Evolutionary conservation across 2,329 filamentous ascomycete genomes (phyloP), one percentile per base, ranked within the genome.

Genomic region (Epichloe glyceriae): DNA sequence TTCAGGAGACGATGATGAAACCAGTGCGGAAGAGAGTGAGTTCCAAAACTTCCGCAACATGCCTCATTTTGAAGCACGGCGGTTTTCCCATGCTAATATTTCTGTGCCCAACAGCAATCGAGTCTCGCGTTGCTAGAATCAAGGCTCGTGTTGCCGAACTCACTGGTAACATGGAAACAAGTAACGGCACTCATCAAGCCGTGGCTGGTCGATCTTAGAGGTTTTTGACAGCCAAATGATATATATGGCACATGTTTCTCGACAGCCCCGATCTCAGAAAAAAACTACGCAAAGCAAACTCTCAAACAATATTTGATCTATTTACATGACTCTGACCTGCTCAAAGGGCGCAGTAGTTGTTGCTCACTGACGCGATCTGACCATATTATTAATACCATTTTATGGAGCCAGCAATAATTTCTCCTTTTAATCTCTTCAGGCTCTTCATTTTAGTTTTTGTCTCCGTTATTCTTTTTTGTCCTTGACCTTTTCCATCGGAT

Each of bases 61-160:
- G 17, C 2, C 19, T 5, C 17, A 4, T 6, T 22, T 33, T 37
- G 30, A 30, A 30, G 8, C 10, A 11, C 8, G 30, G 30, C 30
- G 30, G 30, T 4, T 30, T 30, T 30, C 30, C 15, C 4, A 37
- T 46, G 33, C 64, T 67, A 44, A 68, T 54, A 2, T 47, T 42
- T 41, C 14, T 56, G 1, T 48, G 42, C 41, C 12, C 22, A 50
- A n/a, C 58, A 94, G 88, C 90, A 37, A 97, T 97, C 61, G 93
- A 98, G 68, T 90, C 89, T 46, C 87, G 93, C 57, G 93, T 97
- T 53, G 93, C 93, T 46, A 86, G 93, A 56, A 98, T 98, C 77
- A 97, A 96, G 72, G 93, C 93, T 53, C 85, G 93, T 55, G 93
- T 98, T 52, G 93, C 93, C 49, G 89, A 96, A 67, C 71, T 98